Conservation (phyloP, 371 early-diverging fungal genomes). For the Parasitella parasitica region DNA sequence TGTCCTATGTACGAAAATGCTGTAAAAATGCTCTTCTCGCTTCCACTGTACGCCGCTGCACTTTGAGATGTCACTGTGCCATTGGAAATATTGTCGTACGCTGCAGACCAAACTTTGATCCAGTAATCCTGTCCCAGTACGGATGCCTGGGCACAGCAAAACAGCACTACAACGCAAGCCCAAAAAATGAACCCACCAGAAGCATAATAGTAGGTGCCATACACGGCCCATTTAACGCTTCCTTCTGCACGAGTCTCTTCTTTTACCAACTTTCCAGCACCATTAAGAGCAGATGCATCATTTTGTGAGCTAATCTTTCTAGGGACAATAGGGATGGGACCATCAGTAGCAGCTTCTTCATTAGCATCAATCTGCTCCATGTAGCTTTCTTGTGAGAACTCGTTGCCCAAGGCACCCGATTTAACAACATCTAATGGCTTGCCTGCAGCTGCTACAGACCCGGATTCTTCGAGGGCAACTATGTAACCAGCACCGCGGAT, state of each 20-base stretch:
- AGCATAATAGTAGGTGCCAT: slow-evolving; percentile 62
- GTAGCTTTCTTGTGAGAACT: slow-evolving; percentile 31
- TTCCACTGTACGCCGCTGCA: neutral
- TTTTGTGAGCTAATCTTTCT: slow-evolving; percentile 11
- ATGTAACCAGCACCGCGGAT: slow-evolving; percentile 69
- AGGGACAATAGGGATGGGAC: slow-evolving; percentile 33
- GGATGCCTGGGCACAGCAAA: slow-evolving; percentile 50
- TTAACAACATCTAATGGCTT: slow-evolving; percentile 44
- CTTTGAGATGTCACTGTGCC: neutral
- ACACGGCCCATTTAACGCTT: slow-evolving; percentile 59
- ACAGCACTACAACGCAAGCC: slow-evolving; percentile 46
- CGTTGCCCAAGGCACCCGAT: slow-evolving; percentile 52
- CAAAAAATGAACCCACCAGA: slow-evolving; percentile 66
- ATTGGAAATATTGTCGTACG: slow-evolving; percentile 16
- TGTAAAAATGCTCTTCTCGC: neutral
- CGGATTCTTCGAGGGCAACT: slow-evolving; percentile 66
- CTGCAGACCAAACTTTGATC: slow-evolving; percentile 59
- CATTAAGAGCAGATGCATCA: slow-evolving; percentile 26
- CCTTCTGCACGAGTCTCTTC: slow-evolving; percentile 72
- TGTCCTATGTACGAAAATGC: neutral
- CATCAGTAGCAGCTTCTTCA: slow-evolving; percentile 34
- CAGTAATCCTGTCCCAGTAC: slow-evolving; percentile 62
- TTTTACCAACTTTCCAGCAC: slow-evolving; percentile 56
- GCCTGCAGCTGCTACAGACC: slow-evolving; percentile 64
- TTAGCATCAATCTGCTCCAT: slow-evolving; percentile 14